Percentiles rank a stretch among this genome's conserved stretches.
These are phyloP conservation scores for Chlorophyllum brunneum DNA, from an alignment of 768 basidiomycete species.

Conservation along the genomic window DNA sequence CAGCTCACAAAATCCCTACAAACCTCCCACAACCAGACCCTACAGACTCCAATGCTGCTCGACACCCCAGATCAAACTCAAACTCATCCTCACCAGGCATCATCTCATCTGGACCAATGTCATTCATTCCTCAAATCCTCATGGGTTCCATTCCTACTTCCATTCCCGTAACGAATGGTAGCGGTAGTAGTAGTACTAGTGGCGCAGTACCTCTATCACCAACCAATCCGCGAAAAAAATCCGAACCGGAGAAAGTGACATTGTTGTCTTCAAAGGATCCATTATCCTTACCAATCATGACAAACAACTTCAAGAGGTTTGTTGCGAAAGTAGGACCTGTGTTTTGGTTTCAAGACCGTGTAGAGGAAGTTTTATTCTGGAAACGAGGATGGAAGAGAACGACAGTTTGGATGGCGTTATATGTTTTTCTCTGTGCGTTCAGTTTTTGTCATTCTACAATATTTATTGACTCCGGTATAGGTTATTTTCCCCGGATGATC, in stretches of 20 bases:
- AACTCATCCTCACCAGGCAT: conserved; percentile 20
- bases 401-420: conserved; percentile 67
- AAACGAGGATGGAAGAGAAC: conserved; percentile 72
- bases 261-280: conserved; percentile 62
- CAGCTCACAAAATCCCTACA: conserved; percentile 38
- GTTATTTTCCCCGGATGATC: conserved; percentile 70
- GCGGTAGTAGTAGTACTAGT: neutral
- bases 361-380: conserved; percentile 87
- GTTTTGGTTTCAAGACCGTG: conserved; percentile 87
- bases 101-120: conserved; percentile 26
- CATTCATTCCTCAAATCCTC: conserved; percentile 34
- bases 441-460: neutral
- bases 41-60: conserved; percentile 24
- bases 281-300: conserved; percentile 72
- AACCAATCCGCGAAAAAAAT: conserved; percentile 20
- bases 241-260: conserved; percentile 22
- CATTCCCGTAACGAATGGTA: conserved; percentile 3
- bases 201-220: conserved; percentile 13
- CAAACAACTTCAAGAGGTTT: conserved; percentile 79
- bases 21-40: conserved; percentile 38
- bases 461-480: conserved; percentile 30
- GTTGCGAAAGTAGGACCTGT: conserved; percentile 71
- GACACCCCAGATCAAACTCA: conserved; percentile 16
- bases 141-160: conserved; percentile 29
- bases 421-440: conserved; percentile 74